These are phyloP conservation scores for Porogramme epimiltina DNA, from an alignment of 1,284 basidiomycete species.

Conservation along the genomic window DNA sequence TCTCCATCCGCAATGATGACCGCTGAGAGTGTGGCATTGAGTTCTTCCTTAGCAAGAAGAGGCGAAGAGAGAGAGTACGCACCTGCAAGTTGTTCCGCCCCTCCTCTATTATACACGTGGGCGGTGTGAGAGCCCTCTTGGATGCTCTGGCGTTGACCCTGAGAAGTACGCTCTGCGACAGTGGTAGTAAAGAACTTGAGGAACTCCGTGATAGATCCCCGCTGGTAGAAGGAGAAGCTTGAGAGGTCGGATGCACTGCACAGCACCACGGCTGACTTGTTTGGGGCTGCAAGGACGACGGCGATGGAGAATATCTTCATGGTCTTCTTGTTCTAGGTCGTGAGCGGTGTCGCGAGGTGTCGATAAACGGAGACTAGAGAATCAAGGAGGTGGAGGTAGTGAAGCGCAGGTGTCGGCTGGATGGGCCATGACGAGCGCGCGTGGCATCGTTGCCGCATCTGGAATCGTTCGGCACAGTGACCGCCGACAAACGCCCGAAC, in stretches of 20 bases:
- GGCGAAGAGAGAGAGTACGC: conserved; percentile 26
- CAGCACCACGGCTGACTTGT: conserved; percentile 65
- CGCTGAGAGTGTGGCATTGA: conserved; percentile 46
- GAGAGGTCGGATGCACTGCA: conserved; percentile 82
- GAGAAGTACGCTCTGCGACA: conserved; percentile 87
- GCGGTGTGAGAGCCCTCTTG: conserved; percentile 95
- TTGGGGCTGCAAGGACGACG: conserved; percentile 58
- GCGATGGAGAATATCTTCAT: conserved; percentile 80
- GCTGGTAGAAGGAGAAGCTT: conserved; percentile 94
- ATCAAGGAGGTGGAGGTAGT: not conserved
- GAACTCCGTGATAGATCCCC: conserved; percentile 84
- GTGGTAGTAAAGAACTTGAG: conserved; percentile 92
- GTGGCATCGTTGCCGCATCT: no score
- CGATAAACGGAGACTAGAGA: not conserved
- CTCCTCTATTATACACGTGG: conserved; percentile 88
- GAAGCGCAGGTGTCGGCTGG: not conserved
- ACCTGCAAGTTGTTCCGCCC: conserved; percentile 82
- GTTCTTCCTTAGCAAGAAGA: not conserved
- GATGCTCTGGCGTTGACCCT: conserved; percentile 89
- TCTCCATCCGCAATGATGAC: conserved; percentile 95
- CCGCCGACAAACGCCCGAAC: no score
- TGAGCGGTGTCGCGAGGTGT: no score
- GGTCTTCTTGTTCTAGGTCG: not conserved
- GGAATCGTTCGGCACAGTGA: no score
- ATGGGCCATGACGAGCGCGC: no score